Conservation (phyloP, 306 rosid species). For the Prunus mume region DNA sequence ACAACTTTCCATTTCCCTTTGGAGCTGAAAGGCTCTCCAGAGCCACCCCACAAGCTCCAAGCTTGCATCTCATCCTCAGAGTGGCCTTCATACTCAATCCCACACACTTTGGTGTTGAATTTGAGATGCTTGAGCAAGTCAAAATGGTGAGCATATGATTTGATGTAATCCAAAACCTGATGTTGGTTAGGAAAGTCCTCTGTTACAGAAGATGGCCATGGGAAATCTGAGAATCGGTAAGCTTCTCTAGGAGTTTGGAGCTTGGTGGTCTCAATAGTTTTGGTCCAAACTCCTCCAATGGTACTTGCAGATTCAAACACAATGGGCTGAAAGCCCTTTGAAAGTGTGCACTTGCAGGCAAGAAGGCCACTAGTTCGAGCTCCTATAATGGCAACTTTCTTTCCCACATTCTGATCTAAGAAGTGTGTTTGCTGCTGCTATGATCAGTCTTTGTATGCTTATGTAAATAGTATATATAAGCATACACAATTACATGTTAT, state of each 20-base stretch:
- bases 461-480: no score
- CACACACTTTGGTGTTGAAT: conserved; percentile 38
- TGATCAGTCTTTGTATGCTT: background rate
- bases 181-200: conserved; percentile 35
- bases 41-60: conserved; percentile 54
- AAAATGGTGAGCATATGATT: conserved; percentile 48
- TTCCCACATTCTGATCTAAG: conserved; percentile 20
- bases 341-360: conserved; percentile 52
- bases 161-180: conserved; percentile 38
- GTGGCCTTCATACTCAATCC: conserved; percentile 40
- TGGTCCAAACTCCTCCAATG: conserved; percentile 60
- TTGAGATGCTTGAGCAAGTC: conserved; percentile 42
- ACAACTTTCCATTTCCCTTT: conserved; percentile 49
- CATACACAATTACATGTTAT: no score
- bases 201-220: conserved; percentile 58
- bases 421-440: background rate
- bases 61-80: conserved; percentile 28
- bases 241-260: conserved; percentile 51
- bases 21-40: conserved; percentile 42
- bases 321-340: conserved; percentile 48
- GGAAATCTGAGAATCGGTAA: conserved; percentile 60
- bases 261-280: conserved; percentile 44
- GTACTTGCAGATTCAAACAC: conserved; percentile 46
- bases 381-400: conserved; percentile 46
- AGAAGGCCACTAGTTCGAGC: conserved; percentile 69